phyloP scores from a whole-genome alignment of 768 basidiomycete genomes.

The Omphalotus guepiniiformis region DNA sequence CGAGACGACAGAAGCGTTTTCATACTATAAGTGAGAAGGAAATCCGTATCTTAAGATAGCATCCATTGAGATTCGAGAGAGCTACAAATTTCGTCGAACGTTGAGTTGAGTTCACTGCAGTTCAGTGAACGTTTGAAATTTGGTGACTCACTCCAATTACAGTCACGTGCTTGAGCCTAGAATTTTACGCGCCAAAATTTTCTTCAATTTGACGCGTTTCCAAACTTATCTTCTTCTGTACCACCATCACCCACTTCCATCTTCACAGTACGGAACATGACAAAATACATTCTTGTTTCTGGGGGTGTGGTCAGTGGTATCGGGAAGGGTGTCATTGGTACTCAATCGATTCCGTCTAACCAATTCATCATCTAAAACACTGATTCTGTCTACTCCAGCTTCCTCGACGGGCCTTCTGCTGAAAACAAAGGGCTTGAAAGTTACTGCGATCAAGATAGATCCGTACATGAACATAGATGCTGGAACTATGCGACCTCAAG shows the following conservation, averaged over 20 bases:
- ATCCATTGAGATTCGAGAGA: no score
- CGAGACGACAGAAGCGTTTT: no score
- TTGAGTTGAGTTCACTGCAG: no score
- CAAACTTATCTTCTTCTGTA: not conserved
- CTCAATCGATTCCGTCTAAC: slow-evolving; percentile 26
- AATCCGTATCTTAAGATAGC: no score
- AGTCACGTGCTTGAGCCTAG: no score
- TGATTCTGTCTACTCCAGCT: slow-evolving; percentile 50
- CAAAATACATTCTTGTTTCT: slow-evolving; percentile 94
- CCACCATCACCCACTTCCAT: not conserved
- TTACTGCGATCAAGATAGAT: slow-evolving; percentile 99
- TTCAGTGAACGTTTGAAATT: no score
- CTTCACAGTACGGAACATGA: slow-evolving; percentile 48
- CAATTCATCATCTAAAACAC: slow-evolving; percentile 6
- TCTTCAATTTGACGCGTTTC: not conserved
- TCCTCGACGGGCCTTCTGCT: slow-evolving; percentile 94
- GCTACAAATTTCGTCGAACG: no score
- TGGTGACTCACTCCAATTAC: no score
- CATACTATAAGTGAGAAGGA: no score
- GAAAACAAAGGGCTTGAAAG: slow-evolving; percentile 93
- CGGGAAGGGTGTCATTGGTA: slow-evolving; percentile 98
- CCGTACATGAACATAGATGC: slow-evolving; percentile 99
- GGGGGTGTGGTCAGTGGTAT: slow-evolving; percentile 99
- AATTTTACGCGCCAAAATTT: no score
- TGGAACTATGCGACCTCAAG: slow-evolving; percentile 97